Percentiles rank a stretch among this genome's conserved stretches.
Evolutionary conservation across 2,329 filamentous ascomycete genomes (phyloP).

Genomic region (Monilinia polystroma): DNA sequence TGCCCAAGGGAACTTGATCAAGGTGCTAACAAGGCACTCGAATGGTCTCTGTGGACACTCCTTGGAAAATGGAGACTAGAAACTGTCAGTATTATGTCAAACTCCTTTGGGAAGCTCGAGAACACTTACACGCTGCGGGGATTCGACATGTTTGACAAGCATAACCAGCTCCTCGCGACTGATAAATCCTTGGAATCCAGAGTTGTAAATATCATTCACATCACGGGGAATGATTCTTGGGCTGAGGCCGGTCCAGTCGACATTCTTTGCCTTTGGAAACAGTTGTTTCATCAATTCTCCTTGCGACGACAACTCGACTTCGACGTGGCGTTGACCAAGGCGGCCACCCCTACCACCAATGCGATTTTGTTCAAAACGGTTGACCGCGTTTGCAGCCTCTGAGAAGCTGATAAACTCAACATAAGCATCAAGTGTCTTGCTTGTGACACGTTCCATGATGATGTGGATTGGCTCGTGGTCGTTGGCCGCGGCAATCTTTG

Average conservation of each 20-base stretch:
- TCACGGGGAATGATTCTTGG: slow-evolving; percentile 46
- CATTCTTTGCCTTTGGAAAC: slow-evolving; percentile 57
- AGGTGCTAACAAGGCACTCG: slow-evolving; percentile 63
- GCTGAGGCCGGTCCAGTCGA: slow-evolving; percentile 52
- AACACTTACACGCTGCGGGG: slow-evolving; percentile 57
- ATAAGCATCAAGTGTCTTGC: slow-evolving; percentile 62
- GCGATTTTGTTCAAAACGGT: slow-evolving; percentile 46
- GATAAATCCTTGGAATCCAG: slow-evolving; percentile 60
- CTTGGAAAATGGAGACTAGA: slow-evolving; percentile 57
- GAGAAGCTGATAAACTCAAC: slow-evolving; percentile 55
- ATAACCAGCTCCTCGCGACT: slow-evolving; percentile 62
- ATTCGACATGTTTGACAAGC: slow-evolving; percentile 62
- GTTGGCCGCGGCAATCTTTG: slow-evolving; percentile 53
- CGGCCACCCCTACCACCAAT: slow-evolving; percentile 45
- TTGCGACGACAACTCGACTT: slow-evolving; percentile 57
- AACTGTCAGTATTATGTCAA: slow-evolving; percentile 21
- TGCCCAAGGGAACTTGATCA: slow-evolving; percentile 56
- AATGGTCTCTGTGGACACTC: slow-evolving; percentile 64
- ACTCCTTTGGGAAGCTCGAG: background rate
- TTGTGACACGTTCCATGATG: slow-evolving; percentile 62
- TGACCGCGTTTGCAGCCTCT: slow-evolving; percentile 55
- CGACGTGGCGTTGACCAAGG: slow-evolving; percentile 57
- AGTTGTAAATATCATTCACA: slow-evolving; percentile 43
- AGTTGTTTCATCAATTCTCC: slow-evolving; percentile 59
- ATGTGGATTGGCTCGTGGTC: slow-evolving; percentile 58